Conservation (phyloP, 179 eudicot genomes). For the Gypsophila paniculata region DNA sequence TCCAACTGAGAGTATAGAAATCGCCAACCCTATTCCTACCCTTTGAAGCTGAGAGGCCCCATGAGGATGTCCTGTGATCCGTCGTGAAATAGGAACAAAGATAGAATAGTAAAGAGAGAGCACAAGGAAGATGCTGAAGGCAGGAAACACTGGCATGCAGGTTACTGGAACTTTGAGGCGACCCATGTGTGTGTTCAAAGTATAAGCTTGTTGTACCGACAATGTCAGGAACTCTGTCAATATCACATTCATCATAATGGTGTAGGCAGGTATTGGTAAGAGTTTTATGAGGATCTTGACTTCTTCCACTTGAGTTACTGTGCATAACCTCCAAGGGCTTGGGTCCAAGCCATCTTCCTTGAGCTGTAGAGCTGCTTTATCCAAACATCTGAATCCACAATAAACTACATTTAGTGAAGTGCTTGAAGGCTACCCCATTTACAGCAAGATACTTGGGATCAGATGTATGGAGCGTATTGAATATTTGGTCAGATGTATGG, state of each 20-base stretch:
- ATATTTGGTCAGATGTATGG: too few relatives aligned
- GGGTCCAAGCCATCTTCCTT: constrained; percentile 56
- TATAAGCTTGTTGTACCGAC: constrained; percentile 86
- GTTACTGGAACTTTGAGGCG: constrained; percentile 82
- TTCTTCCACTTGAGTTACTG: constrained; percentile 95
- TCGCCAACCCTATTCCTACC: constrained; percentile 79
- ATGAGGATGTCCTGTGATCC: constrained; percentile 79
- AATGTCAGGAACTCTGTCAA: constrained; percentile 72
- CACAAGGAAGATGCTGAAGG: constrained; percentile 74
- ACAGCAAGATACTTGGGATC: too few relatives aligned
- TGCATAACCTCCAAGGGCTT: constrained; percentile 79
- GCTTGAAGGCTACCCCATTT: neutral
- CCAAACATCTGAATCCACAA: constrained; percentile 50
- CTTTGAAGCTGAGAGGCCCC: constrained; percentile 95
- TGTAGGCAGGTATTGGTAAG: constrained; percentile 69
- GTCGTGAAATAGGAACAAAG: constrained; percentile 66
- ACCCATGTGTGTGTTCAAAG: constrained; percentile 74
- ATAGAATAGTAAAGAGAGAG: constrained; percentile 73
- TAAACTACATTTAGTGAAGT: neutral
- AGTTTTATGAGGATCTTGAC: constrained; percentile 67
- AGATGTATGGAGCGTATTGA: too few relatives aligned
- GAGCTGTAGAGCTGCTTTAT: constrained; percentile 79
- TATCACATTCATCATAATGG: constrained; percentile 61
- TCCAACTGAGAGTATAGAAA: constrained; percentile 68
- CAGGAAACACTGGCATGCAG: constrained; percentile 92